These are phyloP conservation scores for Acanthamoeba lenticulata DNA, from an alignment of 208 protist species.

Conservation along the genomic window DNA sequence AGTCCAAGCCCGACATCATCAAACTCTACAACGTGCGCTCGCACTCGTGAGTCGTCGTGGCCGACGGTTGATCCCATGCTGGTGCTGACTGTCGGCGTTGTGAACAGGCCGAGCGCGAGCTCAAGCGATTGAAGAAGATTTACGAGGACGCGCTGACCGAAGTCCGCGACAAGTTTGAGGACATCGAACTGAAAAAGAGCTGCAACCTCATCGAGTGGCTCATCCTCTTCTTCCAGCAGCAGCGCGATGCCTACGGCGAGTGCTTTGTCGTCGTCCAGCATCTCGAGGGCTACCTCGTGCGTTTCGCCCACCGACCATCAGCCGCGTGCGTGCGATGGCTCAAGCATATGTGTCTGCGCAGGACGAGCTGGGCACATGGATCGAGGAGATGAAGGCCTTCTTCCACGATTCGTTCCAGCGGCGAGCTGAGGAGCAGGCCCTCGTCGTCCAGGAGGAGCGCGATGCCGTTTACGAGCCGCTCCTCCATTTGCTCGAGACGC, in stretches of 20 bases:
- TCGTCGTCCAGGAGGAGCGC: not conserved
- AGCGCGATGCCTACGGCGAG: conserved; percentile 1
- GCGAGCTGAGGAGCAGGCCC: conserved; percentile 8
- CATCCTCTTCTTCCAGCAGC: not conserved
- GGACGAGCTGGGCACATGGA: not conserved
- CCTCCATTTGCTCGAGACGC: not conserved
- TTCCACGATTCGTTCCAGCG: conserved; percentile 7
- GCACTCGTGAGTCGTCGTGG: no score
- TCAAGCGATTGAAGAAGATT: conserved; percentile 23
- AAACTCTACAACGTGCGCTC: conserved; percentile 38
- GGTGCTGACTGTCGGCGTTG: not conserved
- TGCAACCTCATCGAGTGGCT: conserved; percentile 3
- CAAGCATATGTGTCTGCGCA: not conserved
- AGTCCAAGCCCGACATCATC: conserved; percentile 2
- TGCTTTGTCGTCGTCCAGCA: not conserved
- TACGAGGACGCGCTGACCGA: conserved; percentile 16
- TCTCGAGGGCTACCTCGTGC: conserved; percentile 5
- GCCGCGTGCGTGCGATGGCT: not conserved
- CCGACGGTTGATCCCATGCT: no score
- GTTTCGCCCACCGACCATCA: no score
- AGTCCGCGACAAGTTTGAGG: not conserved
- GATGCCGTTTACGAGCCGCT: conserved; percentile 10
- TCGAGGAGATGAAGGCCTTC: not conserved
- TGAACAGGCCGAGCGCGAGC: not conserved
- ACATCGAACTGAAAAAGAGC: conserved; percentile 40